Conservation (phyloP, 257 asterid species). For the Salvia splendens region DNA sequence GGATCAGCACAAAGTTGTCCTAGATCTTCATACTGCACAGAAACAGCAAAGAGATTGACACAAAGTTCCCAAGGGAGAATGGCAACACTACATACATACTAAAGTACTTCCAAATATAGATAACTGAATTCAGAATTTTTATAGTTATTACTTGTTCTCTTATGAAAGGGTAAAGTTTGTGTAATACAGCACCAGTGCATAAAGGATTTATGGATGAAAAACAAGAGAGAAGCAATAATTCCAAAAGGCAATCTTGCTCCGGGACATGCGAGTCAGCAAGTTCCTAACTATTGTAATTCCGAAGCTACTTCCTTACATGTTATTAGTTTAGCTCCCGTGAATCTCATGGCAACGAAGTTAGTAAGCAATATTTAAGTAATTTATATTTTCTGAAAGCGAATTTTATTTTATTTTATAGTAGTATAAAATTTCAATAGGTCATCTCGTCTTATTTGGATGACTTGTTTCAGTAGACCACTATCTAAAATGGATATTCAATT, state of each 20-base stretch:
- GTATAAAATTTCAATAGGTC: no score
- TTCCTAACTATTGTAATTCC: neutral
- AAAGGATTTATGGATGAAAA: neutral
- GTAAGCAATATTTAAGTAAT: no score
- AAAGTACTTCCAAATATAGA: neutral
- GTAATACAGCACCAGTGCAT: constrained; percentile 9
- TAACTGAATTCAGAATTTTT: neutral
- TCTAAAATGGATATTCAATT: no score
- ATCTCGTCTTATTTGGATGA: no score
- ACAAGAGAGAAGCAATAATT: neutral
- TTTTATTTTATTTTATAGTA: no score
- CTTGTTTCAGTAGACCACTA: no score
- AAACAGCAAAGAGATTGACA: neutral
- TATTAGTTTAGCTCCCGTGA: neutral
- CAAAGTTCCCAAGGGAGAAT: constrained; percentile 5
- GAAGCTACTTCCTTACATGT: neutral
- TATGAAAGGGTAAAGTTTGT: neutral
- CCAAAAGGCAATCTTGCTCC: neutral
- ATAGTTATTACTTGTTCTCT: neutral
- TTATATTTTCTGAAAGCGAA: no score
- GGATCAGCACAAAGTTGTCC: constrained; percentile 75
- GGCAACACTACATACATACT: neutral
- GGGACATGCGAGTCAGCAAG: neutral
- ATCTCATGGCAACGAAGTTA: no score
- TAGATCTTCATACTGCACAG: constrained; percentile 64